Percentiles rank a stretch among this genome's conserved stretches.
These are phyloP conservation scores for Candida sp. DNA, from an alignment of 1,139 yeast genomes.

Conservation along the genomic window DNA sequence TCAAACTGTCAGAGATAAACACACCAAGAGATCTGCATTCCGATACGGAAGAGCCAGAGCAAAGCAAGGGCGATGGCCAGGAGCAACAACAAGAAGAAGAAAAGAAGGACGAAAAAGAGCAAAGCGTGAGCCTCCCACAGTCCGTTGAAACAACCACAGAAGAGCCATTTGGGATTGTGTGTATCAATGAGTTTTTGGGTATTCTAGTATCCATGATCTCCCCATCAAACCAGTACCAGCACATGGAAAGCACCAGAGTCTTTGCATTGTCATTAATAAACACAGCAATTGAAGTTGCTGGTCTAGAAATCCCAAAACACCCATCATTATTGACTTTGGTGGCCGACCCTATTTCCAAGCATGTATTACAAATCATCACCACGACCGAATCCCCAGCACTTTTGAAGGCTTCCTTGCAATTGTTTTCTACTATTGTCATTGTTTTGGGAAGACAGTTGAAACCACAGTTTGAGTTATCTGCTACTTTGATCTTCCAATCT, in stretches of 20 bases:
- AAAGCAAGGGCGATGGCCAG: conserved; percentile 7
- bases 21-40: conserved; percentile 15
- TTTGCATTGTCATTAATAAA: conserved; percentile 80
- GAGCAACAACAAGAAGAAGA: conserved; percentile 11
- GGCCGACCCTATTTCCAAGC: conserved; percentile 82
- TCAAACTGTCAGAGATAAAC: conserved; percentile 11
- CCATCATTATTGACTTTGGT: conserved; percentile 69
- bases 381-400: conserved; percentile 69
- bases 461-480: conserved; percentile 70
- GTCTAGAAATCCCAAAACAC: conserved; percentile 66
- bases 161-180: conserved; percentile 66
- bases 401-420: conserved; percentile 74
- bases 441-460: conserved; percentile 62
- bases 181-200: conserved; percentile 71
- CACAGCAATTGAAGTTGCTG: conserved; percentile 84
- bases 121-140: conserved; percentile 1
- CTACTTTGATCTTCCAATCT: conserved; percentile 60
- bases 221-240: conserved; percentile 82
- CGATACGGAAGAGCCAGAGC: conserved; percentile 7
- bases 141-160: conserved; percentile 17
- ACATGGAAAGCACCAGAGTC: conserved; percentile 85
- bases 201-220: conserved; percentile 84
- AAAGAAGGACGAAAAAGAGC: conserved; percentile 15
- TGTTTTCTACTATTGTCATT: conserved; percentile 70
- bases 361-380: conserved; percentile 79